A percentile compares a stretch with the other conserved stretches of the same genome.
phyloP scores from a whole-genome alignment of 1,284 basidiomycete genomes.

The Phellinidium pouzarii region DNA sequence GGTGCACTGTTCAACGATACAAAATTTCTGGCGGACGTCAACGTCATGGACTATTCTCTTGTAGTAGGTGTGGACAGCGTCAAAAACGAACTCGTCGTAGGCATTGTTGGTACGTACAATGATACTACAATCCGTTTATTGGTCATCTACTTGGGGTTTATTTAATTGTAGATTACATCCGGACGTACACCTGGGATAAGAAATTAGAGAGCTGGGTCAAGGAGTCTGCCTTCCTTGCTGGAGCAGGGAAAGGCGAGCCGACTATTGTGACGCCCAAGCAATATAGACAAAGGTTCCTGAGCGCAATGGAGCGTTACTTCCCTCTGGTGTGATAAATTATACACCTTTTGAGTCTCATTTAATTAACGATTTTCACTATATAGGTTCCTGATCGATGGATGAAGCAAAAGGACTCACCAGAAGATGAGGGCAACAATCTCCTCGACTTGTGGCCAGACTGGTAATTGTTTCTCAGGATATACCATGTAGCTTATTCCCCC shows the following conservation, averaged over 20 bases:
- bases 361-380: constrained; percentile 5
- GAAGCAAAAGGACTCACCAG: constrained; percentile 70
- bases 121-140: neutral
- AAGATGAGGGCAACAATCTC: constrained; percentile 58
- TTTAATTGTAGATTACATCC: constrained; percentile 68
- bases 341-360: constrained; percentile 7
- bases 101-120: constrained; percentile 79
- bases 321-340: constrained; percentile 60
- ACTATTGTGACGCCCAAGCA: constrained; percentile 87
- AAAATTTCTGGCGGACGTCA: constrained; percentile 89
- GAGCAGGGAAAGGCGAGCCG: constrained; percentile 76
- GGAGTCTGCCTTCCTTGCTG: constrained; percentile 84
- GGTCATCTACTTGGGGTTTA: constrained; percentile 9
- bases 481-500: neutral
- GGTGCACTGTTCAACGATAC: constrained; percentile 92
- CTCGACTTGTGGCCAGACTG: constrained; percentile 49
- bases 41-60: constrained; percentile 99
- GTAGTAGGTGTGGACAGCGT: constrained; percentile 88
- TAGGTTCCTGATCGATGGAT: constrained; percentile 84
- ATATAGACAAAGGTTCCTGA: constrained; percentile 83
- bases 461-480: constrained; percentile 25
- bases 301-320: constrained; percentile 91
- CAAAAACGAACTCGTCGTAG: constrained; percentile 83
- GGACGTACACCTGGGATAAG: constrained; percentile 97
- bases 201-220: constrained; percentile 97